Base-by-base conservation (phyloP, 306 rosid species). In the Prunus kanzakura region DNA sequence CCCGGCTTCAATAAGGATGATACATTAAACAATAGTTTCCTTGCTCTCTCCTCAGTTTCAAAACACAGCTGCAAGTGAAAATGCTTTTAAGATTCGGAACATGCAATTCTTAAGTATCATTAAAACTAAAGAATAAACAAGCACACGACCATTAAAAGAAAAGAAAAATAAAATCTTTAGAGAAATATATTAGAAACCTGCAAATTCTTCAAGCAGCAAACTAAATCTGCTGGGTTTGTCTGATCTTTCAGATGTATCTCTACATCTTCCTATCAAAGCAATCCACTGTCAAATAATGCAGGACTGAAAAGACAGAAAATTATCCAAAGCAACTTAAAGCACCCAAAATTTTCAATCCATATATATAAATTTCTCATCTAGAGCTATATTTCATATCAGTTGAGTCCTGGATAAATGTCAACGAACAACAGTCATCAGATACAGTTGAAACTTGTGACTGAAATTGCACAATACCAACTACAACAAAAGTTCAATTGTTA, bases 171-270 rank as follows among this genome's bases (percentile, higher is more conserved):
- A 15, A 47, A 10, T 43, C 19, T 35, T 12, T 49, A 63, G 60
- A 73, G 10, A 35, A 49, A 75, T 51, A 73, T 25, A 51, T 43
- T 3, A 32, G 27, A 73, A 64, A 95, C 98, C 98, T 95, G 98
- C 84, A 95, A 85, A 90, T 95, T 89, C 82, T 95, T 97, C 89
- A 95, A 79, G 84, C 99, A 95, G 90, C 97, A 95, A 76, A 95
- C 97, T 76, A 84, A 76, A 90, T 92, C 99, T 50, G 86, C 96
- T 8, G 43, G 58, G 78, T 74, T 85, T 41, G 75, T 73, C 85
- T 92, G 88, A 84, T 89, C 95, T 82, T 89, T 86, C 86, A 90
- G 75, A 78, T 76, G 90, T 3, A 14, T 46, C 79, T 90, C 92
- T 57, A 90, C 61, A 70, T 79, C 79, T 54, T 88, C 97, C 99